These are phyloP conservation scores for Geranomyces michiganensis DNA, from an alignment of 192 early-diverging fungal species.

Conservation along the genomic window DNA sequence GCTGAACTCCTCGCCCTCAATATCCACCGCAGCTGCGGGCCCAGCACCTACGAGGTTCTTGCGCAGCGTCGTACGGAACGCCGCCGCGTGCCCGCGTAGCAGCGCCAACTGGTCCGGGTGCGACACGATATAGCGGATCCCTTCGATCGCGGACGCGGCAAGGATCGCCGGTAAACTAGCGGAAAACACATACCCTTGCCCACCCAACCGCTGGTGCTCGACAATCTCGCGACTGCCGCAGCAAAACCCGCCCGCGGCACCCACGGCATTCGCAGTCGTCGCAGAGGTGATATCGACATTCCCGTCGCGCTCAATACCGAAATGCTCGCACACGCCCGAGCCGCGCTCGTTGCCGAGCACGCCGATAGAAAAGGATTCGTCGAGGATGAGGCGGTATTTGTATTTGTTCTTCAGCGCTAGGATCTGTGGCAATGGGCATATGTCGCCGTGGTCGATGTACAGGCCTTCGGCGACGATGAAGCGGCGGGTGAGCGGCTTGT, in stretches of 20 bases:
- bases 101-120: constrained; percentile 52
- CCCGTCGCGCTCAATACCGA: constrained; percentile 54
- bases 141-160: constrained; percentile 84
- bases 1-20: constrained; percentile 50
- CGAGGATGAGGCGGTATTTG: constrained; percentile 95
- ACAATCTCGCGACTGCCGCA: constrained; percentile 82
- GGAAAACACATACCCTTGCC: constrained; percentile 88
- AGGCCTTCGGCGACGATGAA: constrained; percentile 95
- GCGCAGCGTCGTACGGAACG: constrained; percentile 62
- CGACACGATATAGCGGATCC: constrained; percentile 64
- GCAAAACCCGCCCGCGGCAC: constrained; percentile 91
- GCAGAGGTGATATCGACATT: constrained; percentile 91
- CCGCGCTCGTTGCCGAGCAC: constrained; percentile 78
- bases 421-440: constrained; percentile 77
- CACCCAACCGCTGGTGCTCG: constrained; percentile 91
- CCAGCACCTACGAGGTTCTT: constrained; percentile 40
- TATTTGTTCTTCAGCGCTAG: constrained; percentile 90
- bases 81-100: constrained; percentile 65
- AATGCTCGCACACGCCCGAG: constrained; percentile 87
- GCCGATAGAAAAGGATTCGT: constrained; percentile 91
- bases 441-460: constrained; percentile 85
- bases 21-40: constrained; percentile 34
- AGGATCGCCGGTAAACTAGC: constrained; percentile 94
- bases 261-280: constrained; percentile 76
- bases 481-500: constrained; percentile 75